A percentile compares a stretch with the other conserved stretches of the same genome.
Evolutionary conservation across 306 rosid genomes (phyloP).

Genomic region (Chamaecrista fasciculata): DNA sequence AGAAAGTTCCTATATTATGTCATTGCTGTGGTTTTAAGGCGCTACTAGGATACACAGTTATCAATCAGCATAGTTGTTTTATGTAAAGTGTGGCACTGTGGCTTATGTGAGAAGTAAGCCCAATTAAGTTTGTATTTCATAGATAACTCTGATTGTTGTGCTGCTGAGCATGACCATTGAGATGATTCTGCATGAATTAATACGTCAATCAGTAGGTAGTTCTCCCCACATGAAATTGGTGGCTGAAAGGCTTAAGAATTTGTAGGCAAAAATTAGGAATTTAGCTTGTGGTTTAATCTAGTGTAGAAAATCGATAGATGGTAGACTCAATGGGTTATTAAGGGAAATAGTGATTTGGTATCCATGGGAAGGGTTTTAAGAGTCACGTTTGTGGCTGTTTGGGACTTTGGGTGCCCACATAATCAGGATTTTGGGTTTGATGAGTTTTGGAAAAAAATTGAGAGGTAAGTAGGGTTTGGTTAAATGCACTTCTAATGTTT

Average conservation of each 20-base stretch:
- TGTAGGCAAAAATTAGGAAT: not conserved
- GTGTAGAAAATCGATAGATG: not conserved
- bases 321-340: not conserved
- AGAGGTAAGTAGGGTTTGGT: not conserved
- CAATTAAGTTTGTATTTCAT: not conserved
- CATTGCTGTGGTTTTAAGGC: not conserved
- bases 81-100: not conserved
- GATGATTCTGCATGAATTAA: not conserved
- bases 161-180: constrained; percentile 4
- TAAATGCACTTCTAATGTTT: not conserved
- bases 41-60: not conserved
- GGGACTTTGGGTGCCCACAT: not conserved
- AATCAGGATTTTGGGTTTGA: not conserved
- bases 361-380: not conserved
- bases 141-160: not conserved
- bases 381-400: not conserved
- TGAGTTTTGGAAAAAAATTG: not conserved
- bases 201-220: not conserved
- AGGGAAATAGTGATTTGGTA: not conserved
- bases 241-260: not conserved
- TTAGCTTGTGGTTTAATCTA: not conserved
- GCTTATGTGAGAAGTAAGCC: too few species aligned
- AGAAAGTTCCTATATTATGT: not conserved
- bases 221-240: not conserved
- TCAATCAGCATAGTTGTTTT: not conserved